Evolutionary conservation across 441 rosid species (phyloP).

Genomic region (Cnidoscolus chayamansa): DNA sequence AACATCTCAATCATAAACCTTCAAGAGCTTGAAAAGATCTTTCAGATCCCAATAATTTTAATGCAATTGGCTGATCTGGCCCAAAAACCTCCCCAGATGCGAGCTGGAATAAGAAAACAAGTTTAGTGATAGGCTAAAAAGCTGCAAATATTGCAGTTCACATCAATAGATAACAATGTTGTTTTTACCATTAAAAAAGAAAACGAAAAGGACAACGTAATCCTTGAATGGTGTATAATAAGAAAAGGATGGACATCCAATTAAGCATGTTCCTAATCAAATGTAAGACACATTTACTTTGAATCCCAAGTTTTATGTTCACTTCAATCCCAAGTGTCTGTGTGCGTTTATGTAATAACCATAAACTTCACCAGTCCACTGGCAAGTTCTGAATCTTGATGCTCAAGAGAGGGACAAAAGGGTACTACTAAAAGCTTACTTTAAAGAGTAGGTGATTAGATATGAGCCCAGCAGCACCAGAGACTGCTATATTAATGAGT

Average conservation of each 20-base stretch:
- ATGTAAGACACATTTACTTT: background rate
- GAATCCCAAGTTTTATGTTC: background rate
- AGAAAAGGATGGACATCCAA: too few relatives aligned
- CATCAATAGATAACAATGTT: background rate
- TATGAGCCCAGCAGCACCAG: slow-evolving; percentile 98
- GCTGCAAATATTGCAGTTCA: background rate
- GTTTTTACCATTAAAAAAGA: background rate
- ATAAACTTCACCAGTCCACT: background rate
- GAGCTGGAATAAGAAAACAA: slow-evolving; percentile 47
- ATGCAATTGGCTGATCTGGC: slow-evolving; percentile 78
- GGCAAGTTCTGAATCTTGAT: background rate
- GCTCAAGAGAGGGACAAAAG: background rate
- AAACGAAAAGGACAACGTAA: background rate
- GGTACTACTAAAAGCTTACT: slow-evolving; percentile 36
- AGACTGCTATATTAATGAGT: slow-evolving; percentile 65
- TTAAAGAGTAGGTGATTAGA: slow-evolving; percentile 93
- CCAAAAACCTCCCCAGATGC: slow-evolving; percentile 96
- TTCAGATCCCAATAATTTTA: slow-evolving; percentile 88
- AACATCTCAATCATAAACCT: slow-evolving; percentile 37
- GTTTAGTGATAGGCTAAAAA: background rate
- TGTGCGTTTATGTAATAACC: too few relatives aligned
- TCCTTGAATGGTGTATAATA: background rate
- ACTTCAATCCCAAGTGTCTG: background rate
- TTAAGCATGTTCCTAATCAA: background rate
- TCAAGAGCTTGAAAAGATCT: slow-evolving; percentile 88